These are phyloP conservation scores for Hemerocallis citrina DNA, from an alignment of 106 monocot genomes.

Conservation along the genomic window DNA sequence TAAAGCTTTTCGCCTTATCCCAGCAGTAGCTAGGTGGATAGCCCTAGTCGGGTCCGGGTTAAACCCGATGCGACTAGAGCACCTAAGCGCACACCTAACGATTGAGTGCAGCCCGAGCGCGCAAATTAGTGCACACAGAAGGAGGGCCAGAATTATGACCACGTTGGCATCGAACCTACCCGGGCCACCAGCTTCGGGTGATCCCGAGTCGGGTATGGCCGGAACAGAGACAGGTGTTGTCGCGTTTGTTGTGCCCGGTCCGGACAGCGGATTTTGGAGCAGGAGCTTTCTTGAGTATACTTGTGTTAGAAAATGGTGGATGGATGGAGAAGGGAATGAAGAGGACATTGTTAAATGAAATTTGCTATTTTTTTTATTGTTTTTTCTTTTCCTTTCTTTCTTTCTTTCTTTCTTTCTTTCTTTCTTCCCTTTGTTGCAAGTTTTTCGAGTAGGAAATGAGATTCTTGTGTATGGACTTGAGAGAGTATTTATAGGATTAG, in stretches of 20 bases:
- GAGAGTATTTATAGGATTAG: no score
- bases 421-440: no score
- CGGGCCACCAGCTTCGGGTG: background rate
- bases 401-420: no score
- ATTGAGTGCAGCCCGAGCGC: slow-evolving; percentile 46
- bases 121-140: slow-evolving; percentile 42
- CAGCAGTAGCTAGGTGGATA: background rate
- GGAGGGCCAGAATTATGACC: slow-evolving; percentile 52
- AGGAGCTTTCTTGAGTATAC: slow-evolving; percentile 9
- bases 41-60: background rate
- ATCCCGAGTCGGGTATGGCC: no score
- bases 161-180: slow-evolving; percentile 43
- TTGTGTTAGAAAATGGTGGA: no score
- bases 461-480: no score
- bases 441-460: no score
- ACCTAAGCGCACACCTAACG: slow-evolving; percentile 36
- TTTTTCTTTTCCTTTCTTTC: no score
- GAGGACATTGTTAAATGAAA: no score
- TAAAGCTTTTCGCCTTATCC: slow-evolving; percentile 28
- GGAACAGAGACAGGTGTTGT: background rate
- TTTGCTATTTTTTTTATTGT: no score
- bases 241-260: background rate
- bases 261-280: slow-evolving; percentile 18
- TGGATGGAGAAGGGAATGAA: no score
- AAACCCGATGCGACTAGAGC: slow-evolving; percentile 9